Evolutionary conservation across 371 early-diverging fungal genomes (phyloP).

Genomic region (Rhizomucor miehei): DNA sequence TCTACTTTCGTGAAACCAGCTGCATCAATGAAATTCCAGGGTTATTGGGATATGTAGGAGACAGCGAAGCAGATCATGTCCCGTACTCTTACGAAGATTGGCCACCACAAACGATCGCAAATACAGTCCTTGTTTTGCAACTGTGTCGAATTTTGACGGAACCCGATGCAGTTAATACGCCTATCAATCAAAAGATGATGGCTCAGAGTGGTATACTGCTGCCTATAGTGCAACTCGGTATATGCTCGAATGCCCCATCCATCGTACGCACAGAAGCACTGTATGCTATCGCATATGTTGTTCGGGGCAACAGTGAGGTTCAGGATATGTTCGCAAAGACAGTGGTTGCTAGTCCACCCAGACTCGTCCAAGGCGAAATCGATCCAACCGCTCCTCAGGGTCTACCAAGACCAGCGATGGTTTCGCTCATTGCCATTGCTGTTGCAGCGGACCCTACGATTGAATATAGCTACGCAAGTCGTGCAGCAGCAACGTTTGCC

Average conservation of each 20-base stretch:
- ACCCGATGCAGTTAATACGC: conserved; percentile 84
- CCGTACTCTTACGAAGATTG: conserved; percentile 52
- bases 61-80: conserved; percentile 57
- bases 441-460: conserved; percentile 42
- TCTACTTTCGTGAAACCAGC: conserved; percentile 93
- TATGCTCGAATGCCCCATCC: conserved; percentile 61
- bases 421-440: conserved; percentile 61
- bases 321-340: conserved; percentile 70
- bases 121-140: conserved; percentile 79
- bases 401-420: conserved; percentile 55
- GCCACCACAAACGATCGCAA: conserved; percentile 79
- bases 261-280: conserved; percentile 70
- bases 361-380: conserved; percentile 23
- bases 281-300: conserved; percentile 79
- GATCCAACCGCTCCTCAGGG: conserved; percentile 14
- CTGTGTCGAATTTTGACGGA: conserved; percentile 86
- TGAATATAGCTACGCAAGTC: conserved; percentile 55
- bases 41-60: conserved; percentile 62
- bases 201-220: conserved; percentile 69
- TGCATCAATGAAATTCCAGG: conserved; percentile 85
- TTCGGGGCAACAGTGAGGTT: conserved; percentile 70
- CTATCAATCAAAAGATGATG: conserved; percentile 87
- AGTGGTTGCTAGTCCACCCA: conserved; percentile 45
- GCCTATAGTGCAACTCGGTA: conserved; percentile 62
- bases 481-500: conserved; percentile 75